Base-by-base conservation (phyloP, 139 green algal species). In the Tetraselmis striata region DNA sequence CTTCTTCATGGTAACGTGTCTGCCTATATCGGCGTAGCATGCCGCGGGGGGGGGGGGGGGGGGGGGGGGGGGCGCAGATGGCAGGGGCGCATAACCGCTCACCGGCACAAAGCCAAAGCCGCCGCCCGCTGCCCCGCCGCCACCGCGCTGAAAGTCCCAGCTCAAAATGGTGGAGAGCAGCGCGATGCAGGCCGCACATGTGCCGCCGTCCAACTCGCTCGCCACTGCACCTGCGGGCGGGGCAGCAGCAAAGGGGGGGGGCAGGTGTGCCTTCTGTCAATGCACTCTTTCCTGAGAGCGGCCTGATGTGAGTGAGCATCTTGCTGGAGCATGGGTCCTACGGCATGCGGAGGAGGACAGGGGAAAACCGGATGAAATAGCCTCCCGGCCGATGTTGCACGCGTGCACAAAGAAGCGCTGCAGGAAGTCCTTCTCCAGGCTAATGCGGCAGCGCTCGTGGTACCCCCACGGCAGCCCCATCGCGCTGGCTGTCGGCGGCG, bases 381-480 rank as follows among this genome's bases (percentile, higher is more conserved):
- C 77, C 0, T 86, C 77, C 0, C 87, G 81, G 0, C 88, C 91
- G 23, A 87, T 75, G 0, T n/a, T 81, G 28, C 89, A 30, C 0
- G 87, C 92, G 74, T 94, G 90, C 27, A 86, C 32, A 77, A 93
- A 94, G 75, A 97, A 85, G 31, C 85, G 30, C 31, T 84, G 84
- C 79, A 98, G 86, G 86, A 91, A 94, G 26, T 91, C 76, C 1
- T 85, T 77, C 79, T 97, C 85, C 59, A 96, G 83, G 59, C 81
- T 82, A 11, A 77, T 80, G 67, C 92, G 86, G 83, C 93, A 97
- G 18, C 67, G 77, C 77, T 95, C 90, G 82, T 98, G 95, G 76
- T 92, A 90, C 31, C 95, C 94, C 91, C 91, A 95, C 1, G 92
- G 86, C 78, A 97, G 82, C 0, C 92, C 91, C 88, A 98, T 86